Base-by-base conservation (phyloP, 768 basidiomycete species). In the Rhodotorula toruloides region DNA sequence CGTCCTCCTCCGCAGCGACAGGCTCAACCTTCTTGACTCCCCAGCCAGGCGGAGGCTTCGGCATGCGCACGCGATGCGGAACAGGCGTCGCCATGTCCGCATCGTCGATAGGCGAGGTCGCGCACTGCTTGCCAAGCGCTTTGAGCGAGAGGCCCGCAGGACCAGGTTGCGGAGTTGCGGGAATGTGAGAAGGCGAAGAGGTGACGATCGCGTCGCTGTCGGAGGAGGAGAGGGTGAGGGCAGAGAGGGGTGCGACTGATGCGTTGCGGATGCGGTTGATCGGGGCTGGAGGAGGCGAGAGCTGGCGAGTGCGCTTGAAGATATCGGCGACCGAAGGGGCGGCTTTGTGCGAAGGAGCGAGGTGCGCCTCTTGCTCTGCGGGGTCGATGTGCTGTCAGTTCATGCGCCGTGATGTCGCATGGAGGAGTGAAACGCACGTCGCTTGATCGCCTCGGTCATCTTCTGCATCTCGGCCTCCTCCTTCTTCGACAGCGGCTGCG, bases 401-500 rank as follows among this genome's bases (percentile, higher is more conserved):
- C n/a, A n/a, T n/a, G n/a, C n/a, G n/a, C n/a, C n/a, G n/a, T n/a
- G n/a, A n/a, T n/a, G 13, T 14, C 22, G 34, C 1, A 27, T 43
- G 27, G 42, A 48, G 27, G 34, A 21, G 12, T 39, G 3, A 17
- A 16, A 47, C 65, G 32, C 36, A 70, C 68, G 43, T 17, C 68
- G 68, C 16, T 50, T 42, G 12, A 66, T 22, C 5, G 44, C 27
- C 5, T 64, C 68, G 0, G 64, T 49, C 48, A n/a, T 16, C 40
- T 46, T 29, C 57, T 70, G 40, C 68, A 66, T 70, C 57, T 70
- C 64, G 1, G 58, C 64, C 22, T 55, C 42, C 10, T 2, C 57
- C 54, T 70, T 70, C 57, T 63, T 65, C 17, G 57, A 50, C 1
- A 66, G 53, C 9, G n/a, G 25, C 68, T 70, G 59, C 19, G 22